Percentiles rank a stretch among this genome's conserved stretches.
These are phyloP conservation scores for Magnolia officinalis DNA, from an alignment of 164 flowering plant species.

Conservation along the genomic window DNA sequence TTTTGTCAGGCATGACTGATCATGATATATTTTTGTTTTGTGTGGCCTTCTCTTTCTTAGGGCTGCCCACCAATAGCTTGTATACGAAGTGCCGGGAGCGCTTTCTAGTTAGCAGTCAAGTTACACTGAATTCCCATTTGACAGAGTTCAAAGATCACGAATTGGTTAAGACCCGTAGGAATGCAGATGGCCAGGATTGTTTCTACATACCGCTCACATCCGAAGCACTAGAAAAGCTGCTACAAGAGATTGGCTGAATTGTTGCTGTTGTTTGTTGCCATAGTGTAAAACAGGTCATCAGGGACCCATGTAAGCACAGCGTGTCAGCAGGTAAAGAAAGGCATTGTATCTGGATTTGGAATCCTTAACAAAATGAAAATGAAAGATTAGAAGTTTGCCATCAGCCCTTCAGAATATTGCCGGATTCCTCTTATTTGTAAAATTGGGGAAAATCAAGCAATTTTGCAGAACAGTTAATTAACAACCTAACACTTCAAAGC, in stretches of 20 bases:
- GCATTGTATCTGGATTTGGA: not conserved
- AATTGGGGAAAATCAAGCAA: not conserved
- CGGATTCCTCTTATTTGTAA: not conserved
- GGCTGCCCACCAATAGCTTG: constrained; percentile 60
- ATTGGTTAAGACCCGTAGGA: constrained; percentile 64
- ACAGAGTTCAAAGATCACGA: constrained; percentile 97
- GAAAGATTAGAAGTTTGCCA: not conserved
- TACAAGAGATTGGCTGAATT: constrained; percentile 42
- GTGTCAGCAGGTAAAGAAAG: not conserved
- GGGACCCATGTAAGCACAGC: not conserved
- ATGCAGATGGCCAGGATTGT: constrained; percentile 88
- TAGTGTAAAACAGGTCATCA: not conserved
- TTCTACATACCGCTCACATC: constrained; percentile 70
- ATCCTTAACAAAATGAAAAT: not conserved
- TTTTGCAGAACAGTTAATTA: too few species aligned
- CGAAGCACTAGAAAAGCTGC: constrained; percentile 67
- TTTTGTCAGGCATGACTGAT: not conserved
- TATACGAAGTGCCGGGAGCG: constrained; percentile 73
- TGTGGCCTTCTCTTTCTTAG: constrained; percentile 31
- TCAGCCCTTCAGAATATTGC: not conserved
- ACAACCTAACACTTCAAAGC: too few species aligned
- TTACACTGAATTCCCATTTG: constrained; percentile 74
- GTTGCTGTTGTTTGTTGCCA: not conserved
- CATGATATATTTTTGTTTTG: not conserved
- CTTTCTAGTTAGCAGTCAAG: constrained; percentile 33